These are phyloP conservation scores for Austroboletus eburneus DNA, from an alignment of 768 basidiomycete species.

Conservation along the genomic window DNA sequence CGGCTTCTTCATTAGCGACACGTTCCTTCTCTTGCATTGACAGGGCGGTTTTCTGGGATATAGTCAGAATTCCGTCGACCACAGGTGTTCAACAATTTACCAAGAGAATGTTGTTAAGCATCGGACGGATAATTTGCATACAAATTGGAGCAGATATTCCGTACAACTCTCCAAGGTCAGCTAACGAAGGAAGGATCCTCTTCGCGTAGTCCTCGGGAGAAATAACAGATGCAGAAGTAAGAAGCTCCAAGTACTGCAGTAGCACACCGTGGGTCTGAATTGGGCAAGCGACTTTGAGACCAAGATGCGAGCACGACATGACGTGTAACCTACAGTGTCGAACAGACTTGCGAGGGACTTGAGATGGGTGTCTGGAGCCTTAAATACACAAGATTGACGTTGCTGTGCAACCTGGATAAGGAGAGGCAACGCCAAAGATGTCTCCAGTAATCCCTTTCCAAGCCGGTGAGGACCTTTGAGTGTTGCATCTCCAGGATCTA, in stretches of 20 bases:
- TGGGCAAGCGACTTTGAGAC: constrained; percentile 19
- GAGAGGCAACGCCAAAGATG: constrained; percentile 77
- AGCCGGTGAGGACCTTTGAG: constrained; percentile 66
- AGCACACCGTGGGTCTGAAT: constrained; percentile 85
- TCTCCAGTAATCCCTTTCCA: constrained; percentile 62
- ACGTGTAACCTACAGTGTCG: constrained; percentile 66
- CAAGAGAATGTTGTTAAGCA: constrained; percentile 58
- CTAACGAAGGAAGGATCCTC: constrained; percentile 69
- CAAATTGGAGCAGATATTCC: constrained; percentile 83
- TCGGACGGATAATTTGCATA: constrained; percentile 91
- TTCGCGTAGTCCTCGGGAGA: constrained; percentile 68
- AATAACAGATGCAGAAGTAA: constrained; percentile 69
- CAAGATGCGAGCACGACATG: constrained; percentile 11
- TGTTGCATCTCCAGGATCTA: constrained; percentile 60
- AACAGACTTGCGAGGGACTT: constrained; percentile 86
- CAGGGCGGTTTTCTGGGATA: constrained; percentile 52
- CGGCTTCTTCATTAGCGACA: constrained; percentile 67
- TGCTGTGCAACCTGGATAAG: constrained; percentile 92
- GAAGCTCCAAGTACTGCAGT: constrained; percentile 86
- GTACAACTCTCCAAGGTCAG: constrained; percentile 69
- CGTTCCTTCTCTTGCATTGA: constrained; percentile 66
- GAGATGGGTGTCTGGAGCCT: constrained; percentile 67
- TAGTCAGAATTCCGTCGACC: constrained; percentile 6
- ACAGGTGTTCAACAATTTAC: constrained; percentile 34
- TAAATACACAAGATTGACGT: constrained; percentile 79